Percentiles rank a stretch among this genome's conserved stretches.
These are phyloP conservation scores for Akanthomyces uredinophilus DNA, from an alignment of 2,329 filamentous ascomycete genomes.

Conservation along the genomic window DNA sequence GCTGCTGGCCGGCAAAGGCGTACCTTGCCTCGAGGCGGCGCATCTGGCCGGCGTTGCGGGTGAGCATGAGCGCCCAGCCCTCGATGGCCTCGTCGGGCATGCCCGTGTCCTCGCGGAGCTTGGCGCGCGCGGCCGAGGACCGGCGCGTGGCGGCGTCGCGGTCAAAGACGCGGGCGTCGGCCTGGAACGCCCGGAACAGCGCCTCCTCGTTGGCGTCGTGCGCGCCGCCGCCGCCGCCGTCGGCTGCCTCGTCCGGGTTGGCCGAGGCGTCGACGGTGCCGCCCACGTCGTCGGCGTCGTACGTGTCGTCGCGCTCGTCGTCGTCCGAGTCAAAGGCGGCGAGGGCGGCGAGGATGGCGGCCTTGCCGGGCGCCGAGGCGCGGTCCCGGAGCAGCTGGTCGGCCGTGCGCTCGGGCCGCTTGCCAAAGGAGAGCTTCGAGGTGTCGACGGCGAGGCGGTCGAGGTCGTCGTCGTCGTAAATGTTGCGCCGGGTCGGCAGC, in stretches of 20 bases:
- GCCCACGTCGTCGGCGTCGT: slow-evolving; percentile 87
- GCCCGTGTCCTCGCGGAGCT: slow-evolving; percentile 68
- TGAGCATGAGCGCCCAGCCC: slow-evolving; percentile 87
- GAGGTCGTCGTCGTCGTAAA: slow-evolving; percentile 77
- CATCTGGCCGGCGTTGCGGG: slow-evolving; percentile 63
- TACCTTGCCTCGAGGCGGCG: slow-evolving; percentile 67
- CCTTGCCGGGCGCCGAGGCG: slow-evolving; percentile 65
- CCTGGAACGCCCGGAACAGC: slow-evolving; percentile 68
- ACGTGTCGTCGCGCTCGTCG: slow-evolving; percentile 95
- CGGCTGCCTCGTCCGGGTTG: slow-evolving; percentile 44
- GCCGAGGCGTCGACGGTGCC: slow-evolving; percentile 71
- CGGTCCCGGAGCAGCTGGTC: slow-evolving; percentile 66
- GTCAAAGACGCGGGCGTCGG: slow-evolving; percentile 60
- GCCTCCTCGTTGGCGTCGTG: slow-evolving; percentile 59
- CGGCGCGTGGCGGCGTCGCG: slow-evolving; percentile 67
- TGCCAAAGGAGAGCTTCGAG: slow-evolving; percentile 73
- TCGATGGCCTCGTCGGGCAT: slow-evolving; percentile 94
- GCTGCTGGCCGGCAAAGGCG: slow-evolving; percentile 62
- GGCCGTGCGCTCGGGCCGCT: slow-evolving; percentile 59
- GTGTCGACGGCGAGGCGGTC: slow-evolving; percentile 63
- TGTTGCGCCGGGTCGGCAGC: slow-evolving; percentile 59
- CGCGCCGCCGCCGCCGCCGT: too few species aligned
- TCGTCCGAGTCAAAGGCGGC: slow-evolving; percentile 89
- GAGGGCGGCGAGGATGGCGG: slow-evolving; percentile 81
- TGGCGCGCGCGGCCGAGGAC: slow-evolving; percentile 49